Percentiles rank a stretch among this genome's conserved stretches.
Evolutionary conservation across 2,329 filamentous ascomycete genomes (phyloP).

Genomic region (Monosporascus sp.): DNA sequence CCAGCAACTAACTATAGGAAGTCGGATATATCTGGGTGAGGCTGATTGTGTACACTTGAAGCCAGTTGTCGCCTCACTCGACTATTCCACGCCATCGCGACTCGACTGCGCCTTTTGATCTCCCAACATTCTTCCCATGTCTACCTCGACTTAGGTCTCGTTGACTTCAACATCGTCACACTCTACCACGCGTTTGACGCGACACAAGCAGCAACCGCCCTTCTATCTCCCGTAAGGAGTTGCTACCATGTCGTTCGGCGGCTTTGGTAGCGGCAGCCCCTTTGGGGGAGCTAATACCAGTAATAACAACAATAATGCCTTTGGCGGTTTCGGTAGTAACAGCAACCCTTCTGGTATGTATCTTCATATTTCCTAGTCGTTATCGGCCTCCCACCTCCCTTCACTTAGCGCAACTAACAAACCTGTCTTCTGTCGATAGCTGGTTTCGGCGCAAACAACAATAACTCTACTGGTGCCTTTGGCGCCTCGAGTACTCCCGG

Average conservation of each 20-base stretch:
- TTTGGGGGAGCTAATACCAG: slow-evolving; percentile 53
- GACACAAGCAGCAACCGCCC: slow-evolving; percentile 13
- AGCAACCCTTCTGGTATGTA: slow-evolving; percentile 48
- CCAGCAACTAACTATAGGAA: not conserved
- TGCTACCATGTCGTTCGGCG: slow-evolving; percentile 50
- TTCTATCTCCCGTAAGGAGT: slow-evolving; percentile 8
- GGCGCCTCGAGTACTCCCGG: slow-evolving; percentile 23
- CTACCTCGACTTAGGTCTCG: slow-evolving; percentile 14
- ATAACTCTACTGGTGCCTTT: slow-evolving; percentile 25
- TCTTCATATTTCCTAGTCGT: slow-evolving; percentile 8
- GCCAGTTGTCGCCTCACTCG: not conserved
- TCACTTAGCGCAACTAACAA: slow-evolving; percentile 22
- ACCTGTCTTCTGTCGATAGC: slow-evolving; percentile 8
- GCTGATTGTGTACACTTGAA: not conserved
- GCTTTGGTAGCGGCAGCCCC: slow-evolving; percentile 39
- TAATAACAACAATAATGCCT: slow-evolving; percentile 38
- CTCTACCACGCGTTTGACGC: slow-evolving; percentile 25
- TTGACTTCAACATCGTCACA: not conserved
- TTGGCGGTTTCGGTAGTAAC: slow-evolving; percentile 52
- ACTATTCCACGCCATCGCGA: not conserved
- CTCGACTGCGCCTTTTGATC: not conserved
- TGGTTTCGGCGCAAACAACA: slow-evolving; percentile 30
- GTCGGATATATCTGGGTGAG: not conserved
- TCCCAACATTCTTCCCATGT: slow-evolving; percentile 19
- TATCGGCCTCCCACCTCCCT: slow-evolving; percentile 13